Evolutionary conservation across 306 rosid genomes (phyloP).

Genomic region (Arachis stenosperma): DNA sequence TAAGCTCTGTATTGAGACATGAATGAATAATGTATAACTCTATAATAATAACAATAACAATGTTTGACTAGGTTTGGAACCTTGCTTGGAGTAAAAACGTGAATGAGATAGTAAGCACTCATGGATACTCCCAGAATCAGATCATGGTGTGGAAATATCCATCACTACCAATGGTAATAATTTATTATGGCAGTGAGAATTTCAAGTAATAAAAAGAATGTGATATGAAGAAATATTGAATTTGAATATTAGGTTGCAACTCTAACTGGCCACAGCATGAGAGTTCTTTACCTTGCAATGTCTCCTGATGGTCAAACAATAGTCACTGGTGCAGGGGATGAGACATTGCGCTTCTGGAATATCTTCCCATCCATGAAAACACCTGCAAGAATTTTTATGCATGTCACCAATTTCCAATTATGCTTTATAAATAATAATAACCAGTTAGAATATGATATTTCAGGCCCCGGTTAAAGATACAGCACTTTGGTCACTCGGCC

Average conservation of each 20-base stretch:
- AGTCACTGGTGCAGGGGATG: constrained; percentile 99
- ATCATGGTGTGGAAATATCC: constrained; percentile 99
- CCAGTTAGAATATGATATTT: constrained; percentile 17
- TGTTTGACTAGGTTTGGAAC: constrained; percentile 76
- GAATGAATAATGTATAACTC: too few species aligned
- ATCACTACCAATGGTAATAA: constrained; percentile 86
- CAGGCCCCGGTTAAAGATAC: constrained; percentile 89
- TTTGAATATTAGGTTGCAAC: constrained; percentile 72
- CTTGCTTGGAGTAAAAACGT: constrained; percentile 99
- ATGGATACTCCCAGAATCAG: constrained; percentile 97
- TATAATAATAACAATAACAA: not conserved
- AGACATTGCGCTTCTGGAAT: constrained; percentile 92
- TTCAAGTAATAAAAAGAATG: not conserved
- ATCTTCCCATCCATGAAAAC: constrained; percentile 89
- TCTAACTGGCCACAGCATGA: constrained; percentile 94
- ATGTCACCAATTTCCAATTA: constrained; percentile 22
- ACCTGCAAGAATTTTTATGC: constrained; percentile 55
- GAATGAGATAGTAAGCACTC: constrained; percentile 94
- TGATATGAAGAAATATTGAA: not conserved
- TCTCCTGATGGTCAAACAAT: constrained; percentile 99
- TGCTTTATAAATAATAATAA: not conserved
- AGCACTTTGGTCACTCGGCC: constrained; percentile 90
- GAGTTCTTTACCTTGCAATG: constrained; percentile 95
- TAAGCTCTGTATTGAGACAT: too few species aligned
- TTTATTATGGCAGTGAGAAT: not conserved